Percentiles rank a stretch among this genome's conserved stretches.
phyloP scores from a whole-genome alignment of 2,329 filamentous ascomycete genomes.

The Ophioceras dolichostomum region DNA sequence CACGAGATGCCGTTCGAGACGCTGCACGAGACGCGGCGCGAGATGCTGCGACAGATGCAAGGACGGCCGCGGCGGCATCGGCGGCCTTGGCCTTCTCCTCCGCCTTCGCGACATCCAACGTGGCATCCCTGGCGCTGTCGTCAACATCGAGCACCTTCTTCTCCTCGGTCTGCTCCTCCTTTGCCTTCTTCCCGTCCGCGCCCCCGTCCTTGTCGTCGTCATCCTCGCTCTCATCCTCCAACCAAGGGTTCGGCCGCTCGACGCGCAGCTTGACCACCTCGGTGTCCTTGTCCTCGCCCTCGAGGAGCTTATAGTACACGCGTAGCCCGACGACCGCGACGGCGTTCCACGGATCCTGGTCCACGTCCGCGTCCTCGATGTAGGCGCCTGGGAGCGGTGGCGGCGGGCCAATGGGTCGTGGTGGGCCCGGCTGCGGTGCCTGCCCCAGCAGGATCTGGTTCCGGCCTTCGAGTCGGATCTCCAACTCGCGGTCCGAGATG shows the following conservation, averaged over 20 bases:
- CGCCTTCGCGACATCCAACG: too few species aligned
- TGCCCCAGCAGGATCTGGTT: neutral
- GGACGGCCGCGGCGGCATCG: too few species aligned
- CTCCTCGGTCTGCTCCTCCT: neutral
- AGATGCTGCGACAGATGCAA: too few species aligned
- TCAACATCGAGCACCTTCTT: neutral
- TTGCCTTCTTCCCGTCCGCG: conserved; percentile 4
- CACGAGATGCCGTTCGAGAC: too few species aligned
- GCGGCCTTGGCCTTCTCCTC: too few species aligned
- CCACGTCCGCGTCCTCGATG: conserved; percentile 31
- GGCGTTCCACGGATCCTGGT: conserved; percentile 48
- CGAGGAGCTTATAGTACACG: conserved; percentile 36
- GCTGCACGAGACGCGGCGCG: too few species aligned
- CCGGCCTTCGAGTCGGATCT: conserved; percentile 9
- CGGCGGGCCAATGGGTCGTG: neutral
- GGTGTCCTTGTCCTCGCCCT: conserved; percentile 4
- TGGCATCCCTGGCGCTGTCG: too few species aligned
- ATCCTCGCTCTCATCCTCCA: conserved; percentile 12
- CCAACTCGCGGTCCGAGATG: conserved; percentile 16
- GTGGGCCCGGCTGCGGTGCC: neutral
- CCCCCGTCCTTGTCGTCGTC: conserved; percentile 4
- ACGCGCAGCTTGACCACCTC: conserved; percentile 14
- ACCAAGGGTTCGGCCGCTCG: conserved; percentile 12
- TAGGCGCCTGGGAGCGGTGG: conserved; percentile 4
- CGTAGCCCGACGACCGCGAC: conserved; percentile 47